Conservation (phyloP, 768 basidiomycete genomes). For the Mycena capillaripes region DNA sequence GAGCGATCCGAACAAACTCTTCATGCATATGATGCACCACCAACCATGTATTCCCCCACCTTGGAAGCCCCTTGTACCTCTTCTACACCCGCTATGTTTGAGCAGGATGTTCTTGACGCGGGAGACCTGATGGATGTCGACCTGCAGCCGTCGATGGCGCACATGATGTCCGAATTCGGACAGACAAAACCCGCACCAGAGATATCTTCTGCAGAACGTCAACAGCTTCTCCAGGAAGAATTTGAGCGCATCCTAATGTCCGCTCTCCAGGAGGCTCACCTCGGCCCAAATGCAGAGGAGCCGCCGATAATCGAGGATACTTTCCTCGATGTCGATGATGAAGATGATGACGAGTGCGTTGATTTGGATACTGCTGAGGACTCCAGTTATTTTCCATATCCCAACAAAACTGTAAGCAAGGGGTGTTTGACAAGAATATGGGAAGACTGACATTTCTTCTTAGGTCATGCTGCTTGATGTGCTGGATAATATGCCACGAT, state of each 20-base stretch:
- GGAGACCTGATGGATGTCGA: neutral
- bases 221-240: neutral
- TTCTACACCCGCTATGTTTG: neutral
- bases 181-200: neutral
- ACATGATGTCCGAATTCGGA: neutral
- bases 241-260: neutral
- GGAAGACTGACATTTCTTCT: no score
- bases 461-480: slow-evolving; percentile 3
- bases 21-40: neutral
- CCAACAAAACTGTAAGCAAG: neutral
- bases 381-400: neutral
- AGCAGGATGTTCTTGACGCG: neutral
- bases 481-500: neutral
- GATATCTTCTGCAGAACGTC: neutral
- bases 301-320: neutral
- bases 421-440: no score
- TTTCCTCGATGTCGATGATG: neutral
- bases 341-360: neutral
- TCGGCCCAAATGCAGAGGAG: neutral
- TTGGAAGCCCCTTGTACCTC: neutral
- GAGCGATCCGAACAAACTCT: neutral
- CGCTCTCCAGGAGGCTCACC: neutral
- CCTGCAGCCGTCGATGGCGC: neutral
- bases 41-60: neutral
- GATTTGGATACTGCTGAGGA: neutral